Evolutionary conservation across 2,329 filamentous ascomycete species (phyloP), one percentile per base, ranked within the genome.

Genomic region (Trichoderma sp.): DNA sequence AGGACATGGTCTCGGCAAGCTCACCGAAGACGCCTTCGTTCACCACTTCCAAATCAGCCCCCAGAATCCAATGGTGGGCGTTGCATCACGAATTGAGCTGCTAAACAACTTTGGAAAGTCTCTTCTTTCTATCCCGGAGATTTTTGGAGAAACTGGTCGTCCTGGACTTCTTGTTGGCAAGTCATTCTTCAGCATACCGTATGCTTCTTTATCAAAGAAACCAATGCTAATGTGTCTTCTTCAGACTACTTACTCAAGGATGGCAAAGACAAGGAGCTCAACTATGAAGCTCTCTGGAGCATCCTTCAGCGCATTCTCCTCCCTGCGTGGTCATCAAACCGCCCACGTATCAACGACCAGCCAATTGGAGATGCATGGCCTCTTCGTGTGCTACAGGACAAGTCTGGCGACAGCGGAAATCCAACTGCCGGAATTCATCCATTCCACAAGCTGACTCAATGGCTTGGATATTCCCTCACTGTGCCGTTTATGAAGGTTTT

Each of bases 381-480:
- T 5, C 76, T 87, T 0, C 72, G 74, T 4, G 73, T 78, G 0
- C 62, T 74, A 7, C 71, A 59, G 12, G 23, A 65, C 30, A 15
- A 12, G 5, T 47, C 58, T 26, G 28, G 68, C 28, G 63, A 73
- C 4, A 65, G n/a, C 61, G 61, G 17, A 20, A 58, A 69, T 28
- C 8, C 65, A 0, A 64, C 68, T 15, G 9, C 12, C 8, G 61
- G 58, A n/a, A 87, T 88, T 13, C 83, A 86, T 6, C 86, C 86
- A 0, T 87, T 88, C 76, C 88, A 90, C 77, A 89, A 89, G 74
- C 84, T 93, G 9, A 92, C 91, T 0, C 91, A 93, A 77, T 93
- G 91, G 91, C 85, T 93, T 6, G 88, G 87, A 1, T 93, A 93
- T 79, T 93, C 91, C 0, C 82, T 93, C 8, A 92, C 91, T 82